Base-by-base conservation (phyloP, 1,139 yeast species). In the Hyphopichia pseudoburtonii region DNA sequence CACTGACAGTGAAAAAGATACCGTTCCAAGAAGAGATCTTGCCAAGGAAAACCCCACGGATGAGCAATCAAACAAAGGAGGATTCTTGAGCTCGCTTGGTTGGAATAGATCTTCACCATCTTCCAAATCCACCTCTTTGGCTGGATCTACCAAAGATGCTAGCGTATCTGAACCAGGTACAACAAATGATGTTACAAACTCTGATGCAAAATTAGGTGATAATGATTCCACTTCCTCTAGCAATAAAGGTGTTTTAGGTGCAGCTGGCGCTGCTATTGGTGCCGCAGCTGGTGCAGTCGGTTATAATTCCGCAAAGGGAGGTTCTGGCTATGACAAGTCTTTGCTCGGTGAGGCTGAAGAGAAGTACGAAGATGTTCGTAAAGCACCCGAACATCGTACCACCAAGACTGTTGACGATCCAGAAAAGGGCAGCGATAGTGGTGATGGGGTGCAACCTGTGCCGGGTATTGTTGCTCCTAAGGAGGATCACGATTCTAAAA, bases 221-320 rank as follows among this genome's bases (percentile, higher is more conserved):
- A 10, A 17, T 6, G 33, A 17, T 23, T 23, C 12, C 10, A n/a
- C 34, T 7, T 11, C 28, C 10, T 23, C 26, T 7, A 10, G 23
- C 10, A 24, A 24, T 12, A 31, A 12, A 11, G 36, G 30, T 21
- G 37, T 27, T 40, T 36, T 35, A 14, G 54, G 43, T 19, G 58
- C 57, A 19, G 49, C 51, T 9, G 48, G 48, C 12, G 46, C 50
- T 18, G 60, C 58, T n/a, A 38, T 52, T 3, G 52, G 52, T 17
- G 60, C 55, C 9, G 60, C 58, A 9, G 61, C 62, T 14, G 57
- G 59, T 24, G 56, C 54, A 17, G 46, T 51, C 30, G 62, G 60
- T 4, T 43, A 39, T 12, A 37, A 40, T 26, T 39, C 45, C 10
- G 41, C 44, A 18, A 42, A 44, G 5, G 41, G 47, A 21, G 41